Base-by-base conservation (phyloP, 768 basidiomycete species). In the Gautieria morchelliformis region DNA sequence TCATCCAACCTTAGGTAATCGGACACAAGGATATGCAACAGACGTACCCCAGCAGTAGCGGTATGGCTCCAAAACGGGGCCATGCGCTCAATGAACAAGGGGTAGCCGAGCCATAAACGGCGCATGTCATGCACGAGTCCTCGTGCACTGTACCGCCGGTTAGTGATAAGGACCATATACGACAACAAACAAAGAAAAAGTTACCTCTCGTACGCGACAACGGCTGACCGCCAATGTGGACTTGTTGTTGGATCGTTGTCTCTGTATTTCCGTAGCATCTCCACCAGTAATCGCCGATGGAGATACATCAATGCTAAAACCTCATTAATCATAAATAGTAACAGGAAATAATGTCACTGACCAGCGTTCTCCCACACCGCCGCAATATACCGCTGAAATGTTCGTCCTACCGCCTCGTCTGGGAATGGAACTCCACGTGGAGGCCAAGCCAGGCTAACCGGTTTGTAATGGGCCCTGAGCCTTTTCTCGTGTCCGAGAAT, bases 61-160 rank as follows among this genome's bases (percentile, higher is more conserved):
- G 46, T 50, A 50, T 57, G 56, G 24, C 56, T 57, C 56, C 56
- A 57, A 48, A 57, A 57, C 24, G 56, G 56, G 22, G 46, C 56
- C 56, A 57, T 57, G 42, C 56, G 45, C 37, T 57, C 56, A 3
- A 57, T 48, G 5, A 50, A 20, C 2, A 32, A 17, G 5, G 56
- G 56, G 14, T 40, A 49, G 4, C 12, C 33, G 6, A 24, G 47
- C 56, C 56, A 57, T 48, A 57, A n/a, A 17, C 56, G 45, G 27
- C 37, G 42, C 56, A 57, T 49, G 45, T 57, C 56, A 27, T 37
- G 30, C 14, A 50, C 47, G 11, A 57, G 32, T 20, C 47, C 56
- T 15, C 46, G 46, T 6, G 56, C 56, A 32, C 53, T 55, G 32
- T 30, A 41, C 24, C 30, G 19, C 19, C 15, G 20, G 45, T 14